Base-by-base conservation (phyloP, 805 yeast species). In the Ogataea methylovora region DNA sequence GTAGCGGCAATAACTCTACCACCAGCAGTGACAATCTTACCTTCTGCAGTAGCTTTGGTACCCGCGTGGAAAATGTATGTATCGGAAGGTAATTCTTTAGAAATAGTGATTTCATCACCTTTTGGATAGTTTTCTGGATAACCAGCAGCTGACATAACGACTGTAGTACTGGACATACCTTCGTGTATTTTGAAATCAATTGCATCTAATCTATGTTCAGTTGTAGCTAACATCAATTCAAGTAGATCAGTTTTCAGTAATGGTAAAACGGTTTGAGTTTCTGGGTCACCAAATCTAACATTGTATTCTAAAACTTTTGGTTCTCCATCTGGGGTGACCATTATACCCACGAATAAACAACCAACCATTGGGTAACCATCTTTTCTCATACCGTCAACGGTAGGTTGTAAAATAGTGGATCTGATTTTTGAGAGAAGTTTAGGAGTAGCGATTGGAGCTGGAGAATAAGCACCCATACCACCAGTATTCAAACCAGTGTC, bases 401-500 rank as follows among this genome's bases (percentile, higher is more conserved):
- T 84, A 37, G 97, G 97, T 61, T 81, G 78, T 50, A 94, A 72
- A 49, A 94, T 72, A n/a, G 71, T 67, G 31, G 67, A 64, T 52
- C 87, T 77, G 54, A 92, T 87, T 58, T 77, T 68, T 41, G 69
- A 63, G 49, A 88, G 60, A 24, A 92, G 56, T 17, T 71, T 68
- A 2, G 85, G 78, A 14, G 97, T 85, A 14, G 94, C 97, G 42
- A 86, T 69, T 37, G 98, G 98, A 9, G 97, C 94, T 22, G 99
- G 99, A 7, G 97, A 92, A 54, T 92, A 92, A 7, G 97, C 95
- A 44, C 99, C 99, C 99, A 92, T 92, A 43, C 99, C 99, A 47
- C 99, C 99, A 25, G 99, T 92, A 65, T 92, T 92, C 42, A 90
- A 71, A 18, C 99, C 99, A 26, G 77, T 67, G 58, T 92, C 99